A percentile compares a stretch with the other conserved stretches of the same genome.
phyloP scores from a whole-genome alignment of 306 rosid species.

The Cicer cuneatum region DNA sequence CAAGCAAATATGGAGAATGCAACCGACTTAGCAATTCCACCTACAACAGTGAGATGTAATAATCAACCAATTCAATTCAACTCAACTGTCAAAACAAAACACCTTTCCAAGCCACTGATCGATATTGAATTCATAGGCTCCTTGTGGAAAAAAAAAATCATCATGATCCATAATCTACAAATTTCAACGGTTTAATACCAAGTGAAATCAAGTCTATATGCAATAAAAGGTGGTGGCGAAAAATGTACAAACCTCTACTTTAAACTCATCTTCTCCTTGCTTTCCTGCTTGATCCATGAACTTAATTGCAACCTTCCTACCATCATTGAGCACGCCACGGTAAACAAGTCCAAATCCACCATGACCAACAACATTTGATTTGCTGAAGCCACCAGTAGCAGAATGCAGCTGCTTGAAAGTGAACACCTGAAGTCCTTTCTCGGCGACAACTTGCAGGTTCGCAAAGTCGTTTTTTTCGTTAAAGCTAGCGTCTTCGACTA shows the following conservation, averaged over 20 bases:
- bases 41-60: slow-evolving; percentile 48
- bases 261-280: slow-evolving; percentile 94
- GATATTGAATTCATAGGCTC: neutral
- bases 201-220: slow-evolving; percentile 12
- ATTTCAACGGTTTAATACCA: slow-evolving; percentile 14
- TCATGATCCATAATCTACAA: slow-evolving; percentile 23
- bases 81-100: slow-evolving; percentile 23
- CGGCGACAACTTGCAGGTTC: slow-evolving; percentile 64
- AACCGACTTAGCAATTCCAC: slow-evolving; percentile 87
- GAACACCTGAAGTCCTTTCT: slow-evolving; percentile 78
- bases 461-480: slow-evolving; percentile 57
- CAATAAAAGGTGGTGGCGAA: slow-evolving; percentile 20
- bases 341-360: slow-evolving; percentile 90
- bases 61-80: slow-evolving; percentile 39
- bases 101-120: neutral
- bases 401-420: slow-evolving; percentile 94
- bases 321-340: slow-evolving; percentile 81
- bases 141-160: neutral
- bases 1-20: slow-evolving; percentile 85
- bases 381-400: slow-evolving; percentile 87
- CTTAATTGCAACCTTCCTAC: slow-evolving; percentile 88
- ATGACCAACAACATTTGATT: slow-evolving; percentile 87
- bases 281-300: slow-evolving; percentile 90
- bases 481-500: slow-evolving; percentile 58
- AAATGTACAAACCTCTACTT: slow-evolving; percentile 75